Percentiles rank a stretch among this genome's conserved stretches.
Evolutionary conservation across 2,329 filamentous ascomycete genomes (phyloP).

Genomic region (Fusarium sp.): DNA sequence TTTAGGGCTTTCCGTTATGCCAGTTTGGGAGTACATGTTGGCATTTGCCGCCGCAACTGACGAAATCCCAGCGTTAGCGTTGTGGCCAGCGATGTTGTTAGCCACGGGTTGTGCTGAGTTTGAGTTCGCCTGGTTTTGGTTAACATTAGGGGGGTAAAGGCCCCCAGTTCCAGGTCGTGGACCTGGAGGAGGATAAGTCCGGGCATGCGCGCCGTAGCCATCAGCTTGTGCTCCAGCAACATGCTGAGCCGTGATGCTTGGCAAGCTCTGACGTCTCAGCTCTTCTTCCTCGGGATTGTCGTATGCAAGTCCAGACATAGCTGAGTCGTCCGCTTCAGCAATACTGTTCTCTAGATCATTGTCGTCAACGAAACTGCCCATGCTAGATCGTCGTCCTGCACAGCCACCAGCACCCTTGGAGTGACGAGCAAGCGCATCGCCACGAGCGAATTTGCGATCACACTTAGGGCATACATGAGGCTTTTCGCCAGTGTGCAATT

Average conservation of each 20-base stretch:
- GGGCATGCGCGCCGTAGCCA: conserved; percentile 70
- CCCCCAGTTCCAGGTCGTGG: conserved; percentile 62
- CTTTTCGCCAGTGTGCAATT: conserved; percentile 95
- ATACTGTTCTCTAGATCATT: conserved; percentile 73
- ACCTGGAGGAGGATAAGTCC: conserved; percentile 82
- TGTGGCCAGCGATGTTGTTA: conserved; percentile 57
- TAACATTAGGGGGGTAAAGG: conserved; percentile 71
- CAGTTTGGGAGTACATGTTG: conserved; percentile 76
- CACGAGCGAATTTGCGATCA: conserved; percentile 92
- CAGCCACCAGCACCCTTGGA: conserved; percentile 96
- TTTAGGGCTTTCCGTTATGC: conserved; percentile 88
- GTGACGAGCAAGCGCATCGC: conserved; percentile 92
- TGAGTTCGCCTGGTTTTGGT: conserved; percentile 66
- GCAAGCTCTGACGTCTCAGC: conserved; percentile 74
- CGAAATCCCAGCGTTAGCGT: conserved; percentile 62
- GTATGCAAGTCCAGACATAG: conserved; percentile 68
- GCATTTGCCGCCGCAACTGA: conserved; percentile 60
- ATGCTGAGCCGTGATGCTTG: conserved; percentile 79
- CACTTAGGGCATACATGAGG: conserved; percentile 96
- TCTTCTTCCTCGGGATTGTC: conserved; percentile 70
- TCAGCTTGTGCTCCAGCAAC: conserved; percentile 62
- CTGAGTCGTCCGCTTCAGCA: conserved; percentile 64
- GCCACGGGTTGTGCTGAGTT: conserved; percentile 64
- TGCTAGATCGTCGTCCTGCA: conserved; percentile 87
- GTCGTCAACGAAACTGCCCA: conserved; percentile 82